phyloP scores from a whole-genome alignment of 169 alveolate species.

The Cryptosporidium tyzzeri region DNA sequence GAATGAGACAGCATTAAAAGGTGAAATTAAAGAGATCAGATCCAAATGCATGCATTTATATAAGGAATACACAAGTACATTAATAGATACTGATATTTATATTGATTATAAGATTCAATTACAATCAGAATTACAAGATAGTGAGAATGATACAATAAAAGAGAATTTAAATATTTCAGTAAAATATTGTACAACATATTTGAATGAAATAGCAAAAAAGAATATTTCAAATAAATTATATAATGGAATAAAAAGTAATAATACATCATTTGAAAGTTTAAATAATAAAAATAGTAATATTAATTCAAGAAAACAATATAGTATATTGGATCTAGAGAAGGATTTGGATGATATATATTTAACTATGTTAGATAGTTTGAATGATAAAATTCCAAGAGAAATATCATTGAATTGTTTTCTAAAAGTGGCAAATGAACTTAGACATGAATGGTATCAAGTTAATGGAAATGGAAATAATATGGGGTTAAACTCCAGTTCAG shows the following conservation, averaged over 20 bases:
- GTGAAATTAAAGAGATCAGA: conserved; percentile 13
- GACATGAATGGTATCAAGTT: conserved; percentile 55
- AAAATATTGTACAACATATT: conserved; percentile 43
- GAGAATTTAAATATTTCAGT: conserved; percentile 38
- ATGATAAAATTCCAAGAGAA: conserved; percentile 55
- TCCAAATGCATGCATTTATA: conserved; percentile 66
- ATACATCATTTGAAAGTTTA: conserved; percentile 7
- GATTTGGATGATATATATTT: conserved; percentile 53
- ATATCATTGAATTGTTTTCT: conserved; percentile 52
- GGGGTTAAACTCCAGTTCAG: not conserved
- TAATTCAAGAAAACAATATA: conserved; percentile 9
- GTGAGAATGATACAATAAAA: conserved; percentile 21
- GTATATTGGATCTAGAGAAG: conserved; percentile 33
- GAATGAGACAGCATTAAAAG: conserved; percentile 16
- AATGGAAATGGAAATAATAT: not conserved
- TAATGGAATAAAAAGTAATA: conserved; percentile 13
- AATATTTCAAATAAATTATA: conserved; percentile 14
- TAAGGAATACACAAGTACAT: conserved; percentile 70
- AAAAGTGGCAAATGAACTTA: conserved; percentile 44
- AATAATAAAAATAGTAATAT: not conserved
- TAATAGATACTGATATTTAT: conserved; percentile 72
- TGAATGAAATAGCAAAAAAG: conserved; percentile 61
- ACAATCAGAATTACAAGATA: not conserved
- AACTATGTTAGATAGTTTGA: conserved; percentile 26
- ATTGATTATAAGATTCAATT: conserved; percentile 58